Base-by-base conservation (phyloP, 176 grass and related monocot species). In the Eragrostis curvula region DNA sequence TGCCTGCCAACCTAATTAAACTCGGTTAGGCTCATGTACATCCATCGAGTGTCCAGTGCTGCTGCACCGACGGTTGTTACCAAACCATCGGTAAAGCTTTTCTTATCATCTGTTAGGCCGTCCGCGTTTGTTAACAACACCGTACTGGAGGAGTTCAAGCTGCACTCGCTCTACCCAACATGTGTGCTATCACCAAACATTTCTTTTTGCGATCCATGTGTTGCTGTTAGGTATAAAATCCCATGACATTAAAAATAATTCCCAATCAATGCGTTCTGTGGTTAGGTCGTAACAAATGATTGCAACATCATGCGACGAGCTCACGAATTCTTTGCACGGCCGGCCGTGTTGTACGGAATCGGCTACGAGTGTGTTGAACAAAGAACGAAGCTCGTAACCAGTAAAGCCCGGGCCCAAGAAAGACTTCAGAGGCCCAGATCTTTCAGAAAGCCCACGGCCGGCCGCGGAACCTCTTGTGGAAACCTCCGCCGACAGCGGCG, bases 91-190 rank as follows among this genome's bases (percentile, higher is more conserved):
- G 11, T 42, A 12, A 53, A 21, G 28, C 17, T 4, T 73, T 51
- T 51, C 9, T 73, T 36, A 18, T 53, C 27, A 24, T 78, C 5
- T 18, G 75, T 55, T 63, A 78, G 59, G 75, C 15, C 43, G 75
- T 64, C 58, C 15, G 7, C 43, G 58, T 48, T 78, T 23, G 11
- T 30, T 57, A 74, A 40, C 24, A 41, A 28, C 56, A 24, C 2
- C 8, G 56, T 59, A 24, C 21, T 13, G 17, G 50, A 46, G 60
- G 76, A 66, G 17, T 47, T 79, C 44, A 20, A 32, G 12, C 41
- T 46, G 41, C 17, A 40, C 41, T 30, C 9, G 9, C 40, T 42
- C 16, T n/a, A 71, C 79, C 51, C 59, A 81, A 64, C 32, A 64
- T 63, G 42, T 78, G 57, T 30, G 28, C 60, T 30, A 8, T 7